Percentiles rank a stretch among this genome's conserved stretches.
These are phyloP conservation scores for Knufia petricola DNA, from an alignment of 2,329 filamentous ascomycete genomes.

Conservation along the genomic window DNA sequence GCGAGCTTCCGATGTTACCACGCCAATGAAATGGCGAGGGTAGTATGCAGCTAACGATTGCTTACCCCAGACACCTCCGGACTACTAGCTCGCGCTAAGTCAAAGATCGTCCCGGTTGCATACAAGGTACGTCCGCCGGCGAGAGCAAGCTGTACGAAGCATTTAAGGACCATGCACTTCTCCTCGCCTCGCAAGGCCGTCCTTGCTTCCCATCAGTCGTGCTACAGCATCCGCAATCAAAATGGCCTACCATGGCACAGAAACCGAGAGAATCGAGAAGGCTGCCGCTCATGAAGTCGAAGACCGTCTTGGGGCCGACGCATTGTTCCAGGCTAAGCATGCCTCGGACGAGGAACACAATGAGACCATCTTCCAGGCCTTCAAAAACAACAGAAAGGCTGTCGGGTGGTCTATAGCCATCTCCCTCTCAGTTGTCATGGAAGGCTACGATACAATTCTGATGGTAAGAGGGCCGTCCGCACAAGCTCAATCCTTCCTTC, in stretches of 20 bases:
- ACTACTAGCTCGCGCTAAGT: background rate
- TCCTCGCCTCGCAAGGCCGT: background rate
- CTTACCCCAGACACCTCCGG: background rate
- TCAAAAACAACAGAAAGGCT: conserved; percentile 76
- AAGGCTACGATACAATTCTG: conserved; percentile 48
- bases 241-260: background rate
- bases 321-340: background rate
- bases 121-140: background rate
- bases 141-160: background rate
- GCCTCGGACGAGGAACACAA: conserved; percentile 41
- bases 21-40: background rate
- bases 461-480: conserved; percentile 28
- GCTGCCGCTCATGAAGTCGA: conserved; percentile 3
- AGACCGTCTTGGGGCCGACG: background rate
- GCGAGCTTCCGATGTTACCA: background rate
- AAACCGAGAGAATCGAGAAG: conserved; percentile 3
- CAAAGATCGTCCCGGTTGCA: background rate
- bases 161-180: background rate
- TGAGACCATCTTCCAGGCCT: conserved; percentile 49
- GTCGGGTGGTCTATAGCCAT: conserved; percentile 75
- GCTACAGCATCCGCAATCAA: background rate
- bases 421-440: conserved; percentile 82
- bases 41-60: background rate
- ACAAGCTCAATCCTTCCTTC: conserved; percentile 65
- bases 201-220: background rate